A percentile compares a stretch with the other conserved stretches of the same genome.
Evolutionary conservation across 805 yeast species (phyloP).

Genomic region (Saturnispora sekii): DNA sequence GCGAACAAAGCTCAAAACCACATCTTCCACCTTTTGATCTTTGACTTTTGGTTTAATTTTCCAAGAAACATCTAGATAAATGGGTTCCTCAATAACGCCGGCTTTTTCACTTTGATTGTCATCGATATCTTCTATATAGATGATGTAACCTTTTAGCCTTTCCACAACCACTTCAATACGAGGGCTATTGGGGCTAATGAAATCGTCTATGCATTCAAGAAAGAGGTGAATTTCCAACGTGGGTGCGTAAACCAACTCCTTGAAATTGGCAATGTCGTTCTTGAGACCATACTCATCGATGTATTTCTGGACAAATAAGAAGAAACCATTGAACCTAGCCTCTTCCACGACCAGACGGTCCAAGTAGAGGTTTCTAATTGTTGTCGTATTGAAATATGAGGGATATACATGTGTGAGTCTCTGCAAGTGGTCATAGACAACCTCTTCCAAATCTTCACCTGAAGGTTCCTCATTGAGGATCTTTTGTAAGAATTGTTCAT

Average conservation of each 20-base stretch:
- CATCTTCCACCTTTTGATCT: conserved; percentile 14
- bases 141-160: not conserved
- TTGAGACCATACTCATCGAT: conserved; percentile 1
- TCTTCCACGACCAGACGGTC: not conserved
- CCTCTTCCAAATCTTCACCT: conserved; percentile 10
- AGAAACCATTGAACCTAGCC: conserved; percentile 1
- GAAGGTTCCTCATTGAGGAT: conserved; percentile 3
- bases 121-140: not conserved
- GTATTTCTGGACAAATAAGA: conserved; percentile 1
- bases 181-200: conserved; percentile 8
- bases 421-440: conserved; percentile 16
- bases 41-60: conserved; percentile 13
- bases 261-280: not conserved
- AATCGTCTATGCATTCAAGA: conserved; percentile 4
- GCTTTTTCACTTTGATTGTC: not conserved
- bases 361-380: conserved; percentile 5
- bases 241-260: conserved; percentile 5
- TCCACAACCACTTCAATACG: conserved; percentile 7
- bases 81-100: not conserved
- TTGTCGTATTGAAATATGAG: conserved; percentile 14
- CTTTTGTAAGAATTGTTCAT: conserved; percentile 10
- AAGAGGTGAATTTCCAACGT: conserved; percentile 6
- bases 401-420: conserved; percentile 21
- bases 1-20: conserved; percentile 14
- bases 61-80: conserved; percentile 20